Conservation (phyloP, 73 alveolate genomes). For the Durusdinium trenchii region DNA sequence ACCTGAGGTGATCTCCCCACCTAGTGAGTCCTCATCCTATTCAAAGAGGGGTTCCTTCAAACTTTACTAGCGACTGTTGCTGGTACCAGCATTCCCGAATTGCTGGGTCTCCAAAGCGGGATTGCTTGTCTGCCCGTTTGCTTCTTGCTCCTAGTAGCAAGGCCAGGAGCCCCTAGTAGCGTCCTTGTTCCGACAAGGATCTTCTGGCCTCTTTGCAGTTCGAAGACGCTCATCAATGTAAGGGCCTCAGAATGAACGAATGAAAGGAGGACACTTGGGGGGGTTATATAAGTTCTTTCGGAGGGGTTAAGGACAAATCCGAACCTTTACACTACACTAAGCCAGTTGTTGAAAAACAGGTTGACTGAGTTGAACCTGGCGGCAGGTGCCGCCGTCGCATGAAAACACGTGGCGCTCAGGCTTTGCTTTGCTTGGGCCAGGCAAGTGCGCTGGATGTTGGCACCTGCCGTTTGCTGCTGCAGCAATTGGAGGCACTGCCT, state of each 20-base stretch:
- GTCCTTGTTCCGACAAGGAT: neutral
- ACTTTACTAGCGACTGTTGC: no score
- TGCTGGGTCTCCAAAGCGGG: no score
- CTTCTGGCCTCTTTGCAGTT: constrained; percentile 60
- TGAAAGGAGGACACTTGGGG: neutral
- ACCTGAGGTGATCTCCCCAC: no score
- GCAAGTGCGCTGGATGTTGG: constrained; percentile 78
- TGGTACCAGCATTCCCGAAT: no score
- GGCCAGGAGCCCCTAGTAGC: no score
- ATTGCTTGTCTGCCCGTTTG: no score
- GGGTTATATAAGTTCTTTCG: neutral
- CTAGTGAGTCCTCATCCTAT: no score
- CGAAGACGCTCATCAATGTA: constrained; percentile 75
- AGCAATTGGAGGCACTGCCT: constrained; percentile 55
- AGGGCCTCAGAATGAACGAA: neutral
- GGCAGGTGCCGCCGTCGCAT: neutral
- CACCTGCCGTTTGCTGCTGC: constrained; percentile 71
- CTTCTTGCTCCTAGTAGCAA: no score
- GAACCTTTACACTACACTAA: neutral
- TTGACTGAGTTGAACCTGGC: neutral
- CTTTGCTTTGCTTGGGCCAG: constrained; percentile 43
- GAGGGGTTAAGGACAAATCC: neutral
- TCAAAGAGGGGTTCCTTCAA: no score
- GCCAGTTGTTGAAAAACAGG: neutral
- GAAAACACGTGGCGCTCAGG: neutral